Percentiles rank a stretch among this genome's conserved stretches.
Evolutionary conservation across 2,329 filamentous ascomycete species (phyloP).

Genomic region (Dryadomyces quercus-mongolicae): DNA sequence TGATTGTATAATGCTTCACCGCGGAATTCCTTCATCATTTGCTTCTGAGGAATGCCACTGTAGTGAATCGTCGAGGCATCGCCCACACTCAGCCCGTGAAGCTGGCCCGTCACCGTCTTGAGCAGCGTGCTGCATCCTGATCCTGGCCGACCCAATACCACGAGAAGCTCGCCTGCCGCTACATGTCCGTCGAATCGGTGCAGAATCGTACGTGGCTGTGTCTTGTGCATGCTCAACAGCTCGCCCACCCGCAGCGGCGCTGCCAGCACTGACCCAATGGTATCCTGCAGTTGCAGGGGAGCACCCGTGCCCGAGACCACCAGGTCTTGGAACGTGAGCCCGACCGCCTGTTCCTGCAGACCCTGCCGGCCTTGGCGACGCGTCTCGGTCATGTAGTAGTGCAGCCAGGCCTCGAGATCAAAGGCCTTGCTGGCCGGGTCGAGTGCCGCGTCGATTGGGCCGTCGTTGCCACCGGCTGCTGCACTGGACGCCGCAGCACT

Average conservation of each 20-base stretch:
- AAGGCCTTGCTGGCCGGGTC: conserved; percentile 37
- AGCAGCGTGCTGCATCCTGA: conserved; percentile 45
- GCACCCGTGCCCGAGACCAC: conserved; percentile 56
- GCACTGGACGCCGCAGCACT: neutral
- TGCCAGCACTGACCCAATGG: conserved; percentile 48
- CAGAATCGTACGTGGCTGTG: conserved; percentile 45
- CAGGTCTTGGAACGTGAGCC: conserved; percentile 53
- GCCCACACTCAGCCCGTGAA: conserved; percentile 43
- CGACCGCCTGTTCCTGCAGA: conserved; percentile 34
- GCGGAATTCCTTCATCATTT: conserved; percentile 48
- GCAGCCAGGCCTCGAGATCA: conserved; percentile 42
- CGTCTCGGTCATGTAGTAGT: conserved; percentile 40
- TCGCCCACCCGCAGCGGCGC: conserved; percentile 28
- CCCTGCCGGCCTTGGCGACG: conserved; percentile 40
- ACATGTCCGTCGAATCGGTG: conserved; percentile 47
- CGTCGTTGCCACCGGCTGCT: conserved; percentile 12
- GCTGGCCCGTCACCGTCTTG: conserved; percentile 47
- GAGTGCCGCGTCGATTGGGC: conserved; percentile 24
- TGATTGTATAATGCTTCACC: conserved; percentile 64
- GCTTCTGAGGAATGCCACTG: conserved; percentile 40
- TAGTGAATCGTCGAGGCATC: conserved; percentile 44
- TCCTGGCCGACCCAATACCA: conserved; percentile 44
- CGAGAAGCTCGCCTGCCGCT: conserved; percentile 41
- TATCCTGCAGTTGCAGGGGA: conserved; percentile 57
- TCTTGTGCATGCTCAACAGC: conserved; percentile 36